Conservation (phyloP, 2,329 filamentous ascomycete species). For the Colletotrichum spinosum region DNA sequence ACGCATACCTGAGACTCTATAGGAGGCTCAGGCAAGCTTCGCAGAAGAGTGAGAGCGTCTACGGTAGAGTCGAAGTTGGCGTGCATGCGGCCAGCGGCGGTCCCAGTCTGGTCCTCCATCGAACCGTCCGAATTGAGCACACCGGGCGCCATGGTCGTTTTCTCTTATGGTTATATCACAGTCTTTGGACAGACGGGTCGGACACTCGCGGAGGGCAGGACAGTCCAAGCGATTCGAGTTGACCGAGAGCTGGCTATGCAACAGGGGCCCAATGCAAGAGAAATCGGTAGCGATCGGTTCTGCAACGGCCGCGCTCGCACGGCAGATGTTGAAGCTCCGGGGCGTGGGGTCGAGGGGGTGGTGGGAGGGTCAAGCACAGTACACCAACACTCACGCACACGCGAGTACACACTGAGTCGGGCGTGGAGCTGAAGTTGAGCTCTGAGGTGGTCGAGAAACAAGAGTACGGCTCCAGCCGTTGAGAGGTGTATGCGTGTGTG, state of each 20-base stretch:
- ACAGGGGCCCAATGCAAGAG: constrained; percentile 4
- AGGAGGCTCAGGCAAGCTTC: constrained; percentile 61
- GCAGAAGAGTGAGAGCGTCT: constrained; percentile 60
- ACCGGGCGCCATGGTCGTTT: constrained; percentile 50
- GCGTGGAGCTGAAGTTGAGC: constrained; percentile 17
- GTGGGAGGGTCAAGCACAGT: constrained; percentile 26
- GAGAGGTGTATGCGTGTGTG: constrained; percentile 12
- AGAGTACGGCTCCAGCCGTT: constrained; percentile 34
- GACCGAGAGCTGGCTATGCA: constrained; percentile 26
- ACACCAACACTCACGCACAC: constrained; percentile 24
- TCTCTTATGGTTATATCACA: constrained; percentile 27
- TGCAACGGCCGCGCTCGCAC: constrained; percentile 24
- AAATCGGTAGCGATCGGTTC: constrained; percentile 2
- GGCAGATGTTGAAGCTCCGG: constrained; percentile 16
- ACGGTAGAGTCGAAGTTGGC: constrained; percentile 50
- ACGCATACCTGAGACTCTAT: constrained; percentile 61
- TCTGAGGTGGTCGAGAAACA: constrained; percentile 18
- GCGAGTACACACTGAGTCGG: constrained; percentile 17
- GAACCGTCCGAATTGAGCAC: constrained; percentile 47
- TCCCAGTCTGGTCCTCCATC: constrained; percentile 43
- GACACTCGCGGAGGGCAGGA: constrained; percentile 5
- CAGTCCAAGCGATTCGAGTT: not conserved
- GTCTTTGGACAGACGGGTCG: constrained; percentile 17
- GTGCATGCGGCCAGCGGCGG: constrained; percentile 42
- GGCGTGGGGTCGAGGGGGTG: constrained; percentile 22